Evolutionary conservation across 2,329 filamentous ascomycete species (phyloP).

Genomic region (Trichoderma cornu-damae): DNA sequence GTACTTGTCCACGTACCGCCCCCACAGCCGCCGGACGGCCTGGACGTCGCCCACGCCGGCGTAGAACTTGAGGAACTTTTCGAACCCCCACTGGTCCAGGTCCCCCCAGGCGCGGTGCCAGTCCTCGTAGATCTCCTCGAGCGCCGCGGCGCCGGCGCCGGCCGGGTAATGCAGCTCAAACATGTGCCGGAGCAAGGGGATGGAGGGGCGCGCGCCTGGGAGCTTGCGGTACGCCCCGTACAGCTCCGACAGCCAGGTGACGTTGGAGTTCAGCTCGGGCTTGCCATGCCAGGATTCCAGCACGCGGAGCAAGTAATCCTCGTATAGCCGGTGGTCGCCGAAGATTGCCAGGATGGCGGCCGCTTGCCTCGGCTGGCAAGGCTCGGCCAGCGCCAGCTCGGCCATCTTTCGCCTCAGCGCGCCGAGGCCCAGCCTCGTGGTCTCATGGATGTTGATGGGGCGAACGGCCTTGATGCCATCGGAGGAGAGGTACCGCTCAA

Average conservation of each 20-base stretch:
- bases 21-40: slow-evolving; percentile 43
- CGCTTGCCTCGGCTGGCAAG: slow-evolving; percentile 34
- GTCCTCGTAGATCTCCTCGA: slow-evolving; percentile 46
- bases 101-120: slow-evolving; percentile 40
- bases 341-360: slow-evolving; percentile 38
- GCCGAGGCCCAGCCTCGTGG: slow-evolving; percentile 25
- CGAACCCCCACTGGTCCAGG: slow-evolving; percentile 43
- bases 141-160: slow-evolving; percentile 36
- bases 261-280: slow-evolving; percentile 27
- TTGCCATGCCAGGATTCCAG: slow-evolving; percentile 29
- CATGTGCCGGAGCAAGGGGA: slow-evolving; percentile 40
- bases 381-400: slow-evolving; percentile 29
- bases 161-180: slow-evolving; percentile 40
- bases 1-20: slow-evolving; percentile 37
- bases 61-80: slow-evolving; percentile 47
- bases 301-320: slow-evolving; percentile 39
- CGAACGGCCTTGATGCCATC: slow-evolving; percentile 25
- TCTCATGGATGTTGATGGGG: slow-evolving; percentile 23
- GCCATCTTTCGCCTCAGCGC: slow-evolving; percentile 32
- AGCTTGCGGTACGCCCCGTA: slow-evolving; percentile 45
- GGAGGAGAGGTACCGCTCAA: slow-evolving; percentile 32
- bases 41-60: slow-evolving; percentile 44
- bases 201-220: slow-evolving; percentile 35
- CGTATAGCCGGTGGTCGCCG: slow-evolving; percentile 38
- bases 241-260: slow-evolving; percentile 36